Evolutionary conservation across 805 yeast species (phyloP).

Genomic region (Cyberlindnera misumaiensis): DNA sequence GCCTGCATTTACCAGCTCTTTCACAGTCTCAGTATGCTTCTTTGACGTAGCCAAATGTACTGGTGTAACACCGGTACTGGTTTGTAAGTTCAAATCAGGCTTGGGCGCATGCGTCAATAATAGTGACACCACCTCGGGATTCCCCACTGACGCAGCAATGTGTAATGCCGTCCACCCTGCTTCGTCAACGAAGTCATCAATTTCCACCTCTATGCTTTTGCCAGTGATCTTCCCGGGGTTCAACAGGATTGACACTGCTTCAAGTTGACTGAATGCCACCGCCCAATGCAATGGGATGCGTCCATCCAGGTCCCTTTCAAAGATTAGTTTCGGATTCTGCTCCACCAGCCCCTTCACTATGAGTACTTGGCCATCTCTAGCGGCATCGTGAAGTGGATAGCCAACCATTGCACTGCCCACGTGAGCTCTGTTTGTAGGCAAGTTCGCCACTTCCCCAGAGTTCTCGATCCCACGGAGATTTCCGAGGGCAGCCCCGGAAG

Average conservation of each 20-base stretch:
- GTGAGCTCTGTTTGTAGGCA: too few relatives aligned
- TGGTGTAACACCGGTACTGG: conserved; percentile 66
- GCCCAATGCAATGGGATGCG: conserved; percentile 91
- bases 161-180: conserved; percentile 90
- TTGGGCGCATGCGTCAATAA: conserved; percentile 44
- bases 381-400: conserved; percentile 50
- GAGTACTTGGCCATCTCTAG: conserved; percentile 49
- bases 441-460: too few relatives aligned
- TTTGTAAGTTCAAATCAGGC: conserved; percentile 56
- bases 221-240: conserved; percentile 26
- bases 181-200: conserved; percentile 64
- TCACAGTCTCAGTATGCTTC: conserved; percentile 47
- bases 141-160: conserved; percentile 73
- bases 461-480: too few relatives aligned
- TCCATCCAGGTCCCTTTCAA: conserved; percentile 58
- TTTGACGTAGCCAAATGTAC: conserved; percentile 75
- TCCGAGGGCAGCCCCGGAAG: too few relatives aligned
- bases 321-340: conserved; percentile 38
- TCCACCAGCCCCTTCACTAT: conserved; percentile 43
- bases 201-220: conserved; percentile 37
- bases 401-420: too few relatives aligned
- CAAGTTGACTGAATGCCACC: conserved; percentile 50
- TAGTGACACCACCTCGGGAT: conserved; percentile 40
- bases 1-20: conserved; percentile 42
- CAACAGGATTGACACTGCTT: conserved; percentile 41